A percentile compares a stretch with the other conserved stretches of the same genome.
These are phyloP conservation scores for Rhizomucor miehei DNA, from an alignment of 371 early-diverging fungal species.

Conservation along the genomic window DNA sequence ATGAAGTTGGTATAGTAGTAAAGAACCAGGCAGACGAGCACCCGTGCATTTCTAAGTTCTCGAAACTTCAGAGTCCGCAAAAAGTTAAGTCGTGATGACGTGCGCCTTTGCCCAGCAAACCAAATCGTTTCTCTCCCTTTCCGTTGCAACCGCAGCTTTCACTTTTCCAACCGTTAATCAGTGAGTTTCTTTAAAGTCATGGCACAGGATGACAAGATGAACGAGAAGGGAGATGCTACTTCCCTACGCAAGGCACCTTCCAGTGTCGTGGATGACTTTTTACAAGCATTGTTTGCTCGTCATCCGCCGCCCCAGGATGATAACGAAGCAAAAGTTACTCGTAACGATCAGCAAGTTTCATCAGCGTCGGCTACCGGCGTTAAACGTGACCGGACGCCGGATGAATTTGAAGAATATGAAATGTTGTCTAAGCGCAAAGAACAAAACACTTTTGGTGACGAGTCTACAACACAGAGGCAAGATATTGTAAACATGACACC, in stretches of 20 bases:
- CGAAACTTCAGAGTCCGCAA: no score
- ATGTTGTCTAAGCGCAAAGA: conserved; percentile 34
- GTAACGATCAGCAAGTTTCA: conserved; percentile 10
- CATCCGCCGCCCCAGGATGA: conserved; percentile 19
- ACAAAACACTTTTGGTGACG: neutral
- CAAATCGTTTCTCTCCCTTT: neutral
- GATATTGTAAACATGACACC: conserved; percentile 9
- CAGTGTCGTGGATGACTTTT: conserved; percentile 47
- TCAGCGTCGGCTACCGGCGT: conserved; percentile 1
- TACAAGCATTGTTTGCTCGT: conserved; percentile 46
- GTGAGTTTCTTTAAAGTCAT: neutral
- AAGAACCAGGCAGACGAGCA: neutral
- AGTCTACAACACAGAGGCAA: neutral
- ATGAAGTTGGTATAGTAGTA: conserved; percentile 13
- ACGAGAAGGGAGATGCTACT: conserved; percentile 2
- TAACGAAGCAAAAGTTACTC: conserved; percentile 68
- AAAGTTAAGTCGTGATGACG: no score
- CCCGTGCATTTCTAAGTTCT: no score
- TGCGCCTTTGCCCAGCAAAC: no score
- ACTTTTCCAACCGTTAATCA: neutral
- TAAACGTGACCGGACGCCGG: conserved; percentile 20
- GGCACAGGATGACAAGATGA: neutral
- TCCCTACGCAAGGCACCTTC: conserved; percentile 12
- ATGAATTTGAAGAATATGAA: conserved; percentile 53
- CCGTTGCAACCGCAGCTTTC: no score